Evolutionary conservation across 2,329 filamentous ascomycete species (phyloP).

Genomic region (Verticillium nonalfalfae): DNA sequence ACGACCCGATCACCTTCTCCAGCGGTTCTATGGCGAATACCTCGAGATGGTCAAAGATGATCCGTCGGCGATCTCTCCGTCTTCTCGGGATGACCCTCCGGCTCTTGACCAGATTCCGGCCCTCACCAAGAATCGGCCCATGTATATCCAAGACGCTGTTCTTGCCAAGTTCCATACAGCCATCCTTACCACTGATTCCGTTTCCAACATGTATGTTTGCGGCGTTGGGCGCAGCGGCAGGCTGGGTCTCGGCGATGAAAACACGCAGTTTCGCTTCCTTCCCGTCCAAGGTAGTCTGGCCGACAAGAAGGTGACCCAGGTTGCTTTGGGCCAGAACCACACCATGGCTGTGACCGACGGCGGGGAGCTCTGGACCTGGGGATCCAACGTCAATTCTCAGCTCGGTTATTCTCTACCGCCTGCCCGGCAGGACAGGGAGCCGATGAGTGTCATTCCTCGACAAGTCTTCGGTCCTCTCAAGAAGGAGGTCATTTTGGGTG

Average conservation of each 20-base stretch:
- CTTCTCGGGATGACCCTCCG: slow-evolving; percentile 9
- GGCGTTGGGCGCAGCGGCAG: slow-evolving; percentile 88
- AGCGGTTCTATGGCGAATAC: slow-evolving; percentile 66
- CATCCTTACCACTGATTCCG: slow-evolving; percentile 77
- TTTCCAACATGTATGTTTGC: slow-evolving; percentile 88
- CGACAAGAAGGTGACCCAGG: slow-evolving; percentile 67
- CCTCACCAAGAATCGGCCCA: slow-evolving; percentile 62
- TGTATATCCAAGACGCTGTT: slow-evolving; percentile 73
- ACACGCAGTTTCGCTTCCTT: slow-evolving; percentile 78
- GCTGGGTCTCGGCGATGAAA: slow-evolving; percentile 83
- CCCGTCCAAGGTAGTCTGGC: slow-evolving; percentile 72
- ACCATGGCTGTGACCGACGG: slow-evolving; percentile 77
- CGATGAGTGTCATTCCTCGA: slow-evolving; percentile 72
- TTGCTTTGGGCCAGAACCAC: slow-evolving; percentile 88
- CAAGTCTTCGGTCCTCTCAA: slow-evolving; percentile 92
- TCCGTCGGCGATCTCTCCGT: not conserved
- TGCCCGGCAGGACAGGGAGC: slow-evolving; percentile 68
- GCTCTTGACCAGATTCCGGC: slow-evolving; percentile 57
- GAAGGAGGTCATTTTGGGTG: slow-evolving; percentile 72
- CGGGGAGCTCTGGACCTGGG: slow-evolving; percentile 94
- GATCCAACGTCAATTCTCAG: slow-evolving; percentile 78
- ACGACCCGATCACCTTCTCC: slow-evolving; percentile 71
- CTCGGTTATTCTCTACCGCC: slow-evolving; percentile 72
- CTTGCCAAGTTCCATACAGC: slow-evolving; percentile 92
- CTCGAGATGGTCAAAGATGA: slow-evolving; percentile 39